Percentiles rank a stretch among this genome's conserved stretches.
Evolutionary conservation across 352 stramenopile species (phyloP).

Genomic region (Hyaloperonospora brassicae): DNA sequence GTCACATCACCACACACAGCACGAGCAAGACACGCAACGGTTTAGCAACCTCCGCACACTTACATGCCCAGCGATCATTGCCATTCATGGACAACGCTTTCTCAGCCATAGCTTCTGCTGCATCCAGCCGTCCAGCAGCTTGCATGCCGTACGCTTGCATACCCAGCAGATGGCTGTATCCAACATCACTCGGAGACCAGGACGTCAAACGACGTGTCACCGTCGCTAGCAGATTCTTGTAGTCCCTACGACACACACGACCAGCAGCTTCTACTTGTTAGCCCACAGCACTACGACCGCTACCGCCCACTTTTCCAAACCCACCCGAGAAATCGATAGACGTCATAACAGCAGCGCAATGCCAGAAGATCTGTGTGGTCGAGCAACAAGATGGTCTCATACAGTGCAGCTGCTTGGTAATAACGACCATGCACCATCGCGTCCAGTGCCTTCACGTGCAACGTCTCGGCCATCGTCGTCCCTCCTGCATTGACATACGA

Average conservation of each 20-base stretch:
- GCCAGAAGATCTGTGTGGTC: slow-evolving; percentile 65
- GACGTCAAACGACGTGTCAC: slow-evolving; percentile 62
- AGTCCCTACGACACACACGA: slow-evolving; percentile 39
- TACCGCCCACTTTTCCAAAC: slow-evolving; percentile 3
- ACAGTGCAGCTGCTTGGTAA: slow-evolving; percentile 58
- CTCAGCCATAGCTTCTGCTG: slow-evolving; percentile 57
- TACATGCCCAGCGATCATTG: slow-evolving; percentile 81
- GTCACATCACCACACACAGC: not conserved
- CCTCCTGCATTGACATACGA: slow-evolving; percentile 14
- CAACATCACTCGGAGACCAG: slow-evolving; percentile 67
- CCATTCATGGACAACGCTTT: slow-evolving; percentile 80
- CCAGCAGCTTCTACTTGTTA: slow-evolving; percentile 4
- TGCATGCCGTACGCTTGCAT: slow-evolving; percentile 84
- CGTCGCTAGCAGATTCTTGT: slow-evolving; percentile 67
- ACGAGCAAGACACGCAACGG: slow-evolving; percentile 1
- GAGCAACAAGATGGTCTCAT: slow-evolving; percentile 72
- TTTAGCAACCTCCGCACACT: slow-evolving; percentile 11
- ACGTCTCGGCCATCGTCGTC: slow-evolving; percentile 40
- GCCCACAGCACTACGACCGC: not conserved
- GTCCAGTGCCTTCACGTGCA: slow-evolving; percentile 68
- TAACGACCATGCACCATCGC: slow-evolving; percentile 57
- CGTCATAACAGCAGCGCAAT: slow-evolving; percentile 66
- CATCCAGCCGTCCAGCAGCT: slow-evolving; percentile 51
- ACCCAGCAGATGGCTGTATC: slow-evolving; percentile 67
- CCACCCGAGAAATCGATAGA: slow-evolving; percentile 75